Evolutionary conservation across 2,329 filamentous ascomycete genomes (phyloP).

Genomic region (Botrytis byssoidea): DNA sequence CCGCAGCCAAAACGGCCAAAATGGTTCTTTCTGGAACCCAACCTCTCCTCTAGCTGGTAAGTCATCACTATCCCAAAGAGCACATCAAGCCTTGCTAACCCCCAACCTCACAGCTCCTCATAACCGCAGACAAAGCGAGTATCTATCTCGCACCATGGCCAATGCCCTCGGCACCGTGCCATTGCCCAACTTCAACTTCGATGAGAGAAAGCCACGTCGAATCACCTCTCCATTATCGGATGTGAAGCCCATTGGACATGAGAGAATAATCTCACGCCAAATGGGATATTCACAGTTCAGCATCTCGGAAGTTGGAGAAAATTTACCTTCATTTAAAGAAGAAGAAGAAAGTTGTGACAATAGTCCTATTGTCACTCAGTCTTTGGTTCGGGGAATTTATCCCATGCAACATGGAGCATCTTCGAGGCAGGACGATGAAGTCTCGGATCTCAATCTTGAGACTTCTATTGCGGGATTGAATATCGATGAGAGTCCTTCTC

Average conservation of each 20-base stretch:
- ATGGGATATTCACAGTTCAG: background rate
- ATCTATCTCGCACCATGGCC: rapidly evolving
- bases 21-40: background rate
- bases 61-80: rapidly evolving
- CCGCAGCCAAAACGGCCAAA: rapidly evolving
- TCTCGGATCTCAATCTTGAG: background rate
- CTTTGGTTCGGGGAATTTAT: background rate
- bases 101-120: rapidly evolving
- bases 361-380: background rate
- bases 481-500: rapidly evolving
- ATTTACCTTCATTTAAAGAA: background rate
- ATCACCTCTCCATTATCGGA: background rate
- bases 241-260: background rate
- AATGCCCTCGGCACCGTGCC: rapidly evolving
- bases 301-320: background rate
- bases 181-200: background rate
- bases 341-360: background rate
- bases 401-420: rapidly evolving
- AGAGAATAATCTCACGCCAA: background rate
- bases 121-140: background rate
- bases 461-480: background rate
- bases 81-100: rapidly evolving
- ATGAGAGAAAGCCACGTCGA: rapidly evolving
- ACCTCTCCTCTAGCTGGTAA: background rate
- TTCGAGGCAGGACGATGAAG: background rate